These are phyloP conservation scores for Russula olivacea DNA, from an alignment of 768 basidiomycete genomes.

Conservation along the genomic window DNA sequence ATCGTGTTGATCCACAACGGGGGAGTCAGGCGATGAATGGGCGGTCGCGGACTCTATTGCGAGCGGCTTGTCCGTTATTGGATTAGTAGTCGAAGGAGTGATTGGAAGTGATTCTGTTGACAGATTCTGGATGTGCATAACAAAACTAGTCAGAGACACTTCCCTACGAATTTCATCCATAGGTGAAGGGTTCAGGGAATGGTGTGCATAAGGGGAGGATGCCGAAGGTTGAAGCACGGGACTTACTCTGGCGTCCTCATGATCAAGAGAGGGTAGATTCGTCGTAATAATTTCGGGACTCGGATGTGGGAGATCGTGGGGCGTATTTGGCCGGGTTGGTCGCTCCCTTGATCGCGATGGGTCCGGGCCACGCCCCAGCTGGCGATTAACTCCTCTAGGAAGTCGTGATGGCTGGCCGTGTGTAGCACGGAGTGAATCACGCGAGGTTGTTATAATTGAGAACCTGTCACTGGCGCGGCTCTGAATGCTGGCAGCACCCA, in stretches of 20 bases:
- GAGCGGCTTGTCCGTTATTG: background rate
- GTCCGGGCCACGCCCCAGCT: slow-evolving; percentile 5
- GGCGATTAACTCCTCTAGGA: background rate
- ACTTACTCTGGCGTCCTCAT: background rate
- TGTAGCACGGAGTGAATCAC: background rate
- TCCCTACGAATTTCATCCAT: background rate
- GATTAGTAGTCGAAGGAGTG: background rate
- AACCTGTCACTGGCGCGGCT: slow-evolving; percentile 15
- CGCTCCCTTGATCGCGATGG: background rate
- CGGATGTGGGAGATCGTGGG: no score
- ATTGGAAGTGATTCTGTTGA: slow-evolving; percentile 7
- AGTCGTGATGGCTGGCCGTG: background rate
- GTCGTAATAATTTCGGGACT: background rate
- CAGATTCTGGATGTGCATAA: slow-evolving; percentile 2
- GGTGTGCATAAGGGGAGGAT: background rate
- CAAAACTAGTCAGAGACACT: background rate
- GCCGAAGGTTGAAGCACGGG: background rate
- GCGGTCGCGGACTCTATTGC: background rate
- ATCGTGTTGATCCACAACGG: background rate
- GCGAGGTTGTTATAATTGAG: slow-evolving; percentile 5
- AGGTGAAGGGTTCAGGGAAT: background rate
- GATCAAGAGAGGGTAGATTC: background rate
- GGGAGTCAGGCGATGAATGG: background rate
- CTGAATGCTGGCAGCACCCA: background rate
- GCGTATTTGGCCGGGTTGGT: background rate